Conservation (phyloP, 2,329 filamentous ascomycete species). For the Diaporthe longicolla region DNA sequence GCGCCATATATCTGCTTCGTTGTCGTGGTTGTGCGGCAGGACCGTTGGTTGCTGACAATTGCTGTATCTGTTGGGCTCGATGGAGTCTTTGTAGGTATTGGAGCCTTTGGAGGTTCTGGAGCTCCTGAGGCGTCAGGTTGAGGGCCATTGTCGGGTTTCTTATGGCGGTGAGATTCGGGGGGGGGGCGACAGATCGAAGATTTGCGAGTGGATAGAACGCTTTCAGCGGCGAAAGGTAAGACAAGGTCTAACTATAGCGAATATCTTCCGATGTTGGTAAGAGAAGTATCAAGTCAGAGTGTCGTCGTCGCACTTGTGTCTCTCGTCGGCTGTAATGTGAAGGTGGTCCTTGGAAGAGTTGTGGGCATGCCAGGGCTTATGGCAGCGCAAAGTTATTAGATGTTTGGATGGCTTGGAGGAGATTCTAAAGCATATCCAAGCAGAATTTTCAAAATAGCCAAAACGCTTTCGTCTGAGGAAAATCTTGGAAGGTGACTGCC, state of each 20-base stretch:
- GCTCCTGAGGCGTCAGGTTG: neutral
- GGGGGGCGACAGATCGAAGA: neutral
- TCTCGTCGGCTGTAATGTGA: neutral
- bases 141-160: neutral
- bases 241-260: neutral
- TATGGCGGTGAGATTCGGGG: neutral
- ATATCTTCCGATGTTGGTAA: neutral
- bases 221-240: too few species aligned
- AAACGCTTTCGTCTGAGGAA: neutral
- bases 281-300: neutral
- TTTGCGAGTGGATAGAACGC: neutral
- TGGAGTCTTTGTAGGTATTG: slow-evolving; percentile 1
- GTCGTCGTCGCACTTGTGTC: neutral
- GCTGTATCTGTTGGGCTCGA: neutral
- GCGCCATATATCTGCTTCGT: neutral
- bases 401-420: neutral
- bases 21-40: too few species aligned
- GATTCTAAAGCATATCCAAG: neutral
- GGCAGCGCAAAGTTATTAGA: neutral
- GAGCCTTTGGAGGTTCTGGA: neutral
- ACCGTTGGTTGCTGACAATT: neutral
- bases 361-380: neutral
- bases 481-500: neutral
- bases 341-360: neutral
- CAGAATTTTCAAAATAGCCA: neutral